phyloP scores from a whole-genome alignment of 306 rosid species.

The Acmispon strigosus region DNA sequence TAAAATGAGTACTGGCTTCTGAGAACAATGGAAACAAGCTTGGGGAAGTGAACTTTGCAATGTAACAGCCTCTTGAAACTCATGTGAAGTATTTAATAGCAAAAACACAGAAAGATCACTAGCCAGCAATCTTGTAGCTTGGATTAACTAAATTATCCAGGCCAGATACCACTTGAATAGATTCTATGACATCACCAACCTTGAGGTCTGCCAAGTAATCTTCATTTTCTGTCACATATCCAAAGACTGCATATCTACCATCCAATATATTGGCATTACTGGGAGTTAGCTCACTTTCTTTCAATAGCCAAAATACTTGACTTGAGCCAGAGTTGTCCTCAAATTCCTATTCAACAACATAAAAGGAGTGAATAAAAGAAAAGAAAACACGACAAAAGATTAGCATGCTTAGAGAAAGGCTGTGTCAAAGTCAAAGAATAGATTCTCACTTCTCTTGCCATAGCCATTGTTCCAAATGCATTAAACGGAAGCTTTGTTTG shows the following conservation, averaged over 20 bases:
- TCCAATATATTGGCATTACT: constrained; percentile 94
- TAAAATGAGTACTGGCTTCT: constrained; percentile 2
- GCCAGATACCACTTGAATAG: constrained; percentile 84
- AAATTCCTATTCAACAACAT: constrained; percentile 56
- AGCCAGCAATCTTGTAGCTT: constrained; percentile 90
- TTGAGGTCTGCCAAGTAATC: constrained; percentile 86
- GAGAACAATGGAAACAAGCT: constrained; percentile 13
- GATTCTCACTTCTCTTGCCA: constrained; percentile 92
- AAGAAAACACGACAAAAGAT: background rate
- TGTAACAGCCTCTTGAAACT: constrained; percentile 15
- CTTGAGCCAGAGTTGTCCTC: constrained; percentile 88
- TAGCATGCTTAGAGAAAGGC: background rate
- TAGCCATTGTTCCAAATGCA: constrained; percentile 99
- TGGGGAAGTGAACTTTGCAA: background rate
- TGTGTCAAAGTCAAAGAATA: background rate
- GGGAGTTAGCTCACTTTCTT: constrained; percentile 96
- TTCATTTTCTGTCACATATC: constrained; percentile 78
- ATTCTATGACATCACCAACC: constrained; percentile 95
- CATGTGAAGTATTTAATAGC: background rate
- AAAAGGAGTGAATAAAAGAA: background rate
- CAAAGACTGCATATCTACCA: constrained; percentile 86
- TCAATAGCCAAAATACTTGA: constrained; percentile 91
- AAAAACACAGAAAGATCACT: constrained; percentile 19
- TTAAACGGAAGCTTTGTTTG: constrained; percentile 96
- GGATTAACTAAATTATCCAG: constrained; percentile 84